These are phyloP conservation scores for Panicum miliaceum DNA, from an alignment of 176 grass and related monocot genomes.

Conservation along the genomic window DNA sequence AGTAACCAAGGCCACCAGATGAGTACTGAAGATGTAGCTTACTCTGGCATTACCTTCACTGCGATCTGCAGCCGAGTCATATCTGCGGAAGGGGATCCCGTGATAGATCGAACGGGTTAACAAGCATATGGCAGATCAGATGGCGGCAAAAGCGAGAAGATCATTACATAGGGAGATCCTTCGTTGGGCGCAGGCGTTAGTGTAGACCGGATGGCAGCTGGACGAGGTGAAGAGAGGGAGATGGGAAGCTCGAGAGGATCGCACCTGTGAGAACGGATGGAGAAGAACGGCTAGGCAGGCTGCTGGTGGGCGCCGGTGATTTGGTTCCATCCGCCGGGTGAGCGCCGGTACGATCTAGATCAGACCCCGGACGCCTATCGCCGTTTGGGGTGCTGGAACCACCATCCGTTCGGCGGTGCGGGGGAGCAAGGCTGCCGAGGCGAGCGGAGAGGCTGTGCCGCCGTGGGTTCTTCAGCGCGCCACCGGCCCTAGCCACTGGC, in stretches of 20 bases:
- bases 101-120: background rate
- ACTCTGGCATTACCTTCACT: background rate
- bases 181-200: background rate
- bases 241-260: background rate
- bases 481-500: too few species aligned
- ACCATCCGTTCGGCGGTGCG: too few species aligned
- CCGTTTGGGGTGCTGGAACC: too few species aligned
- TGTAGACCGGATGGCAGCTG: background rate
- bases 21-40: background rate
- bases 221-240: background rate
- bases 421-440: too few species aligned
- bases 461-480: too few species aligned
- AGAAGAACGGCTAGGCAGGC: background rate
- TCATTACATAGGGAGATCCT: conserved; percentile 15
- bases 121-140: background rate
- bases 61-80: background rate
- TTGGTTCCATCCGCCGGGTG: background rate
- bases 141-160: background rate
- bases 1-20: background rate
- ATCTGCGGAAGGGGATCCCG: background rate
- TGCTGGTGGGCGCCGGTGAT: background rate
- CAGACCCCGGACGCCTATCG: too few species aligned
- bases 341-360: background rate
- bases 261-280: conserved; percentile 1
- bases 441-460: too few species aligned